Conservation (phyloP, 306 rosid genomes). For the Abrus precatorius region DNA sequence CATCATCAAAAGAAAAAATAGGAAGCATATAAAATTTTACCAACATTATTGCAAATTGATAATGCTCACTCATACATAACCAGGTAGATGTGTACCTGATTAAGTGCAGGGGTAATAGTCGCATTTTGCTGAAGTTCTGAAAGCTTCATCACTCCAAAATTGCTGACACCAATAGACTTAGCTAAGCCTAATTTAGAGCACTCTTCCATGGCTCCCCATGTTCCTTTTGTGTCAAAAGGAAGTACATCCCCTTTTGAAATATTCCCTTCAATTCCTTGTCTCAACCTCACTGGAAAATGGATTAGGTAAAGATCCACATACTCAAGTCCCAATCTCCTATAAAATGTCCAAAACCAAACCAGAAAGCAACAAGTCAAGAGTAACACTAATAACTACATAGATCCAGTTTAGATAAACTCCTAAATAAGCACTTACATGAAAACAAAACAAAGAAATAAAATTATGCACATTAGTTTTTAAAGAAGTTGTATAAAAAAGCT, state of each 20-base stretch:
- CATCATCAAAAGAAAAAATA: no score
- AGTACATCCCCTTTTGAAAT: constrained; percentile 35
- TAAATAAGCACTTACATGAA: no score
- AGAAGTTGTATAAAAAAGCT: no score
- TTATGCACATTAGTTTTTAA: no score
- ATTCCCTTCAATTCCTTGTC: background rate
- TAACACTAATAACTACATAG: no score
- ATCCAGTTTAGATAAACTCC: no score
- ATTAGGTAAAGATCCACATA: constrained; percentile 49
- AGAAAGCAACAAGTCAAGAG: background rate
- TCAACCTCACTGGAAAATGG: constrained; percentile 46
- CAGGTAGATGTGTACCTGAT: constrained; percentile 16
- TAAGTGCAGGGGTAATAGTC: constrained; percentile 44
- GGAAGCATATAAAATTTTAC: no score
- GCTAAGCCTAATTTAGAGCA: constrained; percentile 39
- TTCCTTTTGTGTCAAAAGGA: constrained; percentile 44
- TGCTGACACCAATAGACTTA: constrained; percentile 49
- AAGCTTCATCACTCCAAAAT: constrained; percentile 36
- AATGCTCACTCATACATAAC: no score
- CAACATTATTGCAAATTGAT: no score
- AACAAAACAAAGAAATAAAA: no score
- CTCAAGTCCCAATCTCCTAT: constrained; percentile 46
- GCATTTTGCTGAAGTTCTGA: constrained; percentile 16
- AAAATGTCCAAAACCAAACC: background rate
- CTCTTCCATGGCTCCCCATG: constrained; percentile 48